A percentile compares a stretch with the other conserved stretches of the same genome.
Conservation (phyloP, 2,329 filamentous ascomycete genomes). For the Aspergillus pseudoterreus region DNA sequence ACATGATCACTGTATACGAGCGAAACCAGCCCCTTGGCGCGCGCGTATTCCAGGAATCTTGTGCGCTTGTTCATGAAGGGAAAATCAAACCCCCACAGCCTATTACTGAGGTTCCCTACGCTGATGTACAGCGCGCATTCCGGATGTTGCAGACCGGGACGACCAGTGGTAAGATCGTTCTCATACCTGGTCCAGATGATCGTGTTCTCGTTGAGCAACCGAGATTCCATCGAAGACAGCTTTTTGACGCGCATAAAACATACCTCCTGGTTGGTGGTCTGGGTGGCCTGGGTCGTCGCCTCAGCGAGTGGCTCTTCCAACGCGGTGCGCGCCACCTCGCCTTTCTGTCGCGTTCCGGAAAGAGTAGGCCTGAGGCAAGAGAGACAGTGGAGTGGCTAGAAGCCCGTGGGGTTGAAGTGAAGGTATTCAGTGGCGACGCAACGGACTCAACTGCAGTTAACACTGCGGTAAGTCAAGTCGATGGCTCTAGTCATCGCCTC, state of each 20-base stretch:
- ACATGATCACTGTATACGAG: background rate
- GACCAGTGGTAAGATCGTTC: background rate
- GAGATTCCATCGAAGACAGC: background rate
- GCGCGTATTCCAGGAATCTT: background rate
- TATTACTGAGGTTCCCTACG: background rate
- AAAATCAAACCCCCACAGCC: background rate
- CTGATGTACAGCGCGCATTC: background rate
- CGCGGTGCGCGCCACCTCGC: background rate
- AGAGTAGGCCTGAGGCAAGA: background rate
- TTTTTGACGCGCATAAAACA: background rate
- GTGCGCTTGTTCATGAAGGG: background rate
- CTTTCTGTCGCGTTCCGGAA: conserved; percentile 4
- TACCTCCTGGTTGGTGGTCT: conserved; percentile 7
- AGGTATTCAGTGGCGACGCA: background rate
- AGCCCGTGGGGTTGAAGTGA: background rate
- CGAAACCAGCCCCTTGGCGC: background rate
- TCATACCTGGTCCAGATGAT: background rate
- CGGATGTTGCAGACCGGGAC: background rate
- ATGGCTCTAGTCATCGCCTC: background rate
- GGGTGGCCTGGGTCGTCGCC: conserved; percentile 2
- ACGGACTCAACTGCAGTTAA: background rate
- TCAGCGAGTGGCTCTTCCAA: conserved; percentile 2
- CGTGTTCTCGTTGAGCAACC: background rate
- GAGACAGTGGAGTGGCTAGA: background rate
- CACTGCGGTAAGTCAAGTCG: background rate